Evolutionary conservation across 768 basidiomycete species (phyloP).

Genomic region (Agrocybe praecox): DNA sequence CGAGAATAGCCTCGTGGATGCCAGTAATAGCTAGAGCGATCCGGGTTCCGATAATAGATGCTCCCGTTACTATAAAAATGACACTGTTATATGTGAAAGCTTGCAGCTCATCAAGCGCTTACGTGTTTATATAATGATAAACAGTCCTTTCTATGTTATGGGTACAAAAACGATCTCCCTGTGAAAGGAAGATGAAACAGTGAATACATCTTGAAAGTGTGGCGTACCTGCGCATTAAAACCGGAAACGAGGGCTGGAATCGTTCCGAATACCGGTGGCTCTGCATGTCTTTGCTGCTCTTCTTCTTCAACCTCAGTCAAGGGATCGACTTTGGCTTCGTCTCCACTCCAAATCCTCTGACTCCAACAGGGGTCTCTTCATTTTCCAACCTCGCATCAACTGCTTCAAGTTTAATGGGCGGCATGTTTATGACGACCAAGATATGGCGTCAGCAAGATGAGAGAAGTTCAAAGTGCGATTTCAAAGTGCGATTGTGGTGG

Average conservation of each 20-base stretch:
- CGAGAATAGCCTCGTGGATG: conserved; percentile 2
- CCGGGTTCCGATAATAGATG: conserved; percentile 13
- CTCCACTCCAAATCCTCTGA: neutral
- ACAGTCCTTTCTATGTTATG: conserved; percentile 40
- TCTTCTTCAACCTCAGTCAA: neutral
- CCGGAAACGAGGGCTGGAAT: neutral
- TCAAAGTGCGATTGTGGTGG: neutral
- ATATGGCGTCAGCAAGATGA: neutral
- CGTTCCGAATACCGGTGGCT: neutral
- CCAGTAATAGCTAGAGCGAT: conserved; percentile 13
- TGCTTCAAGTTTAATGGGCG: neutral
- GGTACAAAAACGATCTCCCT: conserved; percentile 64
- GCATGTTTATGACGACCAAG: neutral
- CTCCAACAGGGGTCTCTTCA: no score
- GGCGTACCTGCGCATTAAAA: neutral
- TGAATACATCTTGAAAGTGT: neutral
- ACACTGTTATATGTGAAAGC: neutral
- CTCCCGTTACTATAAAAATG: conserved; percentile 9
- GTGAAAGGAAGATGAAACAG: neutral
- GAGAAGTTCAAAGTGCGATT: no score
- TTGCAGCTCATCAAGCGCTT: conserved; percentile 7
- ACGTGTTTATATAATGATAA: conserved; percentile 66
- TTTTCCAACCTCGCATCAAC: no score
- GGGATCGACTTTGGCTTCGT: neutral
- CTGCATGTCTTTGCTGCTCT: neutral